These are phyloP conservation scores for Fusarium ramigenum DNA, from an alignment of 2,329 filamentous ascomycete species.

Conservation along the genomic window DNA sequence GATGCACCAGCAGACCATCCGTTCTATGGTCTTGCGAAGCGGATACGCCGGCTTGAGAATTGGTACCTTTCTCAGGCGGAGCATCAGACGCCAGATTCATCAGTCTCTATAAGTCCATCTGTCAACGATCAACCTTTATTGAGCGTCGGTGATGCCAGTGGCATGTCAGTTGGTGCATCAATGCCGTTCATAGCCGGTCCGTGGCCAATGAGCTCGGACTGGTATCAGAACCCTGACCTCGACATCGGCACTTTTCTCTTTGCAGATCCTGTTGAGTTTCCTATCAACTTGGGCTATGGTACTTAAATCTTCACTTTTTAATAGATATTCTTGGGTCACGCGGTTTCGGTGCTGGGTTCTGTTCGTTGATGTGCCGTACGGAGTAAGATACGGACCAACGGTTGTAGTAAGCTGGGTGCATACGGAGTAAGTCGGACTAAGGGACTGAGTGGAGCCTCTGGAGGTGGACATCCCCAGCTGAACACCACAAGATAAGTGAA, in stretches of 20 bases:
- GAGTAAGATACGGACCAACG: constrained; percentile 12
- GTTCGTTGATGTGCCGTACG: not conserved
- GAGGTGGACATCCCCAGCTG: not conserved
- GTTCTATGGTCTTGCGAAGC: constrained; percentile 36
- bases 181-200: not conserved
- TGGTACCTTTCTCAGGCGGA: constrained; percentile 27
- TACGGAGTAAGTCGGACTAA: constrained; percentile 1
- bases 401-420: no score
- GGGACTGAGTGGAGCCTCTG: not conserved
- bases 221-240: constrained; percentile 10
- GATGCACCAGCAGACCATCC: constrained; percentile 20
- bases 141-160: not conserved
- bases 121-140: not conserved
- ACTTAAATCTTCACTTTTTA: not conserved
- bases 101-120: not conserved
- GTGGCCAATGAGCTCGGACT: constrained; percentile 2
- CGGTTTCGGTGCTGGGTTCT: no score
- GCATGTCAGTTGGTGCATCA: not conserved
- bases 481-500: not conserved
- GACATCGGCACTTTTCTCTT: constrained; percentile 30
- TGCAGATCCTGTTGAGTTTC: constrained; percentile 26
- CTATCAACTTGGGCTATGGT: not conserved
- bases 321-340: not conserved
- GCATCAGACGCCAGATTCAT: not conserved
- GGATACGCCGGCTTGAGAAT: constrained; percentile 24